These are phyloP conservation scores for Pichia sporocuriosa DNA, from an alignment of 805 yeast species.

Conservation along the genomic window DNA sequence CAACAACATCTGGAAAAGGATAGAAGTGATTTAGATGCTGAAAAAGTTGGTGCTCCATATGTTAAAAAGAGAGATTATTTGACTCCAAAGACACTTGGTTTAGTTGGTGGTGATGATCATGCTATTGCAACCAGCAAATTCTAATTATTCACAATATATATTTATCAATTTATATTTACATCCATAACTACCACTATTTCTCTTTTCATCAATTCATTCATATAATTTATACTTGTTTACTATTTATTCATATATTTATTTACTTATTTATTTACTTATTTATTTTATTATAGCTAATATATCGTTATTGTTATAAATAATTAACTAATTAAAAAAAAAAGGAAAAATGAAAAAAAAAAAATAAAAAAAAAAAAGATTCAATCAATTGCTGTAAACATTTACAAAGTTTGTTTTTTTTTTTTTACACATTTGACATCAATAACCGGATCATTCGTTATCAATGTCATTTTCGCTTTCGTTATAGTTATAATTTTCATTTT, in stretches of 20 bases:
- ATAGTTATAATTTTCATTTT: background rate
- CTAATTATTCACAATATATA: too few species aligned
- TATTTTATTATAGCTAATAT: too few species aligned
- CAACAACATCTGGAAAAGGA: slow-evolving; percentile 28
- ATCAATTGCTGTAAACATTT: too few species aligned
- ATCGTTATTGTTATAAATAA: too few species aligned
- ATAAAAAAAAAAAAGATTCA: too few species aligned
- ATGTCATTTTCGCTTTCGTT: background rate
- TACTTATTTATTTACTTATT: slow-evolving; percentile 3
- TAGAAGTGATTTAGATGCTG: slow-evolving; percentile 22
- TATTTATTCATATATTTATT: background rate
- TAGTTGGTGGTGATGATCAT: slow-evolving; percentile 32
- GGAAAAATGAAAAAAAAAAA: too few species aligned
- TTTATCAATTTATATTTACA: background rate
- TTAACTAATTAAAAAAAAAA: too few species aligned
- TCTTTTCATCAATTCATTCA: background rate
- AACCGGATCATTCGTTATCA: too few species aligned
- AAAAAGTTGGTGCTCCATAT: slow-evolving; percentile 33
- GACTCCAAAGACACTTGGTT: slow-evolving; percentile 34
- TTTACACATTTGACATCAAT: too few species aligned
- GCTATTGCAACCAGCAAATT: slow-evolving; percentile 24
- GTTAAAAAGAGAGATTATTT: slow-evolving; percentile 32
- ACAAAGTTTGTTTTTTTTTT: too few species aligned
- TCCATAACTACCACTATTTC: background rate
- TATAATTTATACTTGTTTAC: background rate